phyloP scores from a whole-genome alignment of 1,139 yeast species.

The Sugiyamaella paludigena region DNA sequence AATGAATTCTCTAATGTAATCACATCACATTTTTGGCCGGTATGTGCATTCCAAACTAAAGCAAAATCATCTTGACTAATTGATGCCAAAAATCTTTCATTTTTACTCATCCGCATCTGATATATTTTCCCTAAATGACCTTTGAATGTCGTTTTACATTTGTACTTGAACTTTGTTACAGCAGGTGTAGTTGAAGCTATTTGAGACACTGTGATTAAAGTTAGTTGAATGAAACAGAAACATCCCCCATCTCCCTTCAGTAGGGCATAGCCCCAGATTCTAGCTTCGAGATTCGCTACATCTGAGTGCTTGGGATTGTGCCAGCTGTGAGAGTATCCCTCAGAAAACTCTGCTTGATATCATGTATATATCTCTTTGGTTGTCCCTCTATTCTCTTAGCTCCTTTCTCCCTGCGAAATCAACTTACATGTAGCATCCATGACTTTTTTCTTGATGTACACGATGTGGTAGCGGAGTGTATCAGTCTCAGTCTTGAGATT shows the following conservation, averaged over 20 bases:
- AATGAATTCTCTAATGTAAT: constrained; percentile 59
- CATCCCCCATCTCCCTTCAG: background rate
- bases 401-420: background rate
- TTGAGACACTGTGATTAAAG: constrained; percentile 18
- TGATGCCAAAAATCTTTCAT: constrained; percentile 58
- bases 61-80: constrained; percentile 88
- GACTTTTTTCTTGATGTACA: constrained; percentile 18
- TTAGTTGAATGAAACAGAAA: background rate
- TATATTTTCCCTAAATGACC: constrained; percentile 80
- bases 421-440: constrained; percentile 25
- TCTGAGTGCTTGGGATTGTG: too few relatives aligned
- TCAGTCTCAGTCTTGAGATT: constrained; percentile 27
- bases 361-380: background rate
- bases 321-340: too few relatives aligned
- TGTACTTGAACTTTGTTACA: constrained; percentile 18
- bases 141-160: constrained; percentile 40
- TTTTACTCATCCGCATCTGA: constrained; percentile 64
- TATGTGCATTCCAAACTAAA: constrained; percentile 77
- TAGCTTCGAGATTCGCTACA: too few relatives aligned
- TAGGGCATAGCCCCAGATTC: background rate
- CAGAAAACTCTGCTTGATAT: too few relatives aligned
- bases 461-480: constrained; percentile 23
- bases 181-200: constrained; percentile 23
- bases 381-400: background rate
- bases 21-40: constrained; percentile 71